These are phyloP conservation scores for Lolium perenne DNA, from an alignment of 176 grass and related monocot species.

Conservation along the genomic window DNA sequence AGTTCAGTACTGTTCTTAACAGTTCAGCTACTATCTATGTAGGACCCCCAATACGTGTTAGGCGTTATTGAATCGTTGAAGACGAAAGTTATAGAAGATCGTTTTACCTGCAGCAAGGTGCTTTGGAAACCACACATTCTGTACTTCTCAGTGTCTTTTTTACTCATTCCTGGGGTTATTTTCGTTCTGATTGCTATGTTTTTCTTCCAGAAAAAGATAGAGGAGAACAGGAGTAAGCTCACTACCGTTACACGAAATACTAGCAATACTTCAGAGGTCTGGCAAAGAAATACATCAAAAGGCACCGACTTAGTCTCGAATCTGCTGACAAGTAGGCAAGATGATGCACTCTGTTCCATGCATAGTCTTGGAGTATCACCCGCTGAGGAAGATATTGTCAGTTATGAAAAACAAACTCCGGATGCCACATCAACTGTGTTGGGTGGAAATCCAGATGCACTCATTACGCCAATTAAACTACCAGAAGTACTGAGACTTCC, in stretches of 20 bases:
- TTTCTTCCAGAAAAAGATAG: constrained; percentile 67
- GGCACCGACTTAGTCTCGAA: constrained; percentile 60
- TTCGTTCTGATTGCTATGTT: constrained; percentile 13
- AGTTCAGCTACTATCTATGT: constrained; percentile 6
- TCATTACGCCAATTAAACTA: constrained; percentile 4
- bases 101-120: constrained; percentile 80
- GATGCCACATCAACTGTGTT: constrained; percentile 58
- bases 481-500: constrained; percentile 62
- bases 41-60: constrained; percentile 50
- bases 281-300: constrained; percentile 60
- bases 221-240: constrained; percentile 75
- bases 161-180: background rate
- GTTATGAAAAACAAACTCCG: constrained; percentile 73
- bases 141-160: background rate
- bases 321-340: constrained; percentile 81
- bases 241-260: constrained; percentile 61
- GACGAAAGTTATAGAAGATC: constrained; percentile 63
- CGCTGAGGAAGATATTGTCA: constrained; percentile 61
- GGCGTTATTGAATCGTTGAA: constrained; percentile 74
- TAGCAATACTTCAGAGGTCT: constrained; percentile 62
- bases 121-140: constrained; percentile 33
- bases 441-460: constrained; percentile 54
- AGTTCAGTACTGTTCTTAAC: background rate
- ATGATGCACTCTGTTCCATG: constrained; percentile 58
- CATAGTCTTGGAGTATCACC: constrained; percentile 62